Base-by-base conservation (phyloP, 116 monocot species). In the Phalaenopsis hybrid region DNA sequence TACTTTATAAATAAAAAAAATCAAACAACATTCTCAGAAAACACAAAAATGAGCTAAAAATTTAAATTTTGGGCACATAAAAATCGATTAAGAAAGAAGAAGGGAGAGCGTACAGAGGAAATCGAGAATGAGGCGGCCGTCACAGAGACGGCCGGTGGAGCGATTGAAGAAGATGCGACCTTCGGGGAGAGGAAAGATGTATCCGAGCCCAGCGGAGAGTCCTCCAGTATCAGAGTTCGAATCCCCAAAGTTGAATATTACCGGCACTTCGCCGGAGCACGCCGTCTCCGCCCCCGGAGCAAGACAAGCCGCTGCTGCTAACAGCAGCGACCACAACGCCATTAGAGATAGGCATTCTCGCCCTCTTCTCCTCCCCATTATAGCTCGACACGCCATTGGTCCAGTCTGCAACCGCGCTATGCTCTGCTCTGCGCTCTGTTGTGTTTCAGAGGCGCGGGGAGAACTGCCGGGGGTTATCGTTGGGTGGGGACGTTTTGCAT, bases 211-310 rank as follows among this genome's bases (percentile, higher is more conserved):
- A 8, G 90, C 93, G 4, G 77, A 48, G 33, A 89, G 45, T 18
- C 94, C 92, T 3, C 92, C 94, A 4, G 92, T 94, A 79, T 94
- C 92, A 9, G 92, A 95, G 82, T 95, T 31, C 34, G 94, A 95
- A 81, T 95, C 94, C 4, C 94, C 92, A 72, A 95, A 95, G 86
- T 84, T 91, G 79, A 95, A 95, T 6, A 90, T 17, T 13, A 85
- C 81, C 16, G 82, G 78, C 52, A 20, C 44, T 2, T 69, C 77
- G 34, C 58, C 85, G 50, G 85, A 52, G 33, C 69, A 77, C 4
- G 73, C 8, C 55, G 41, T 58, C 65, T n/a, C 48, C 76, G 44
- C 21, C 61, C 57, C 52, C 83, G 44, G 82, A 55, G 13, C 43
- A 69, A 12, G 73, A 16, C 28, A 23, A 37, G 37, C 43, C 21